Conservation (phyloP, 345 rosid species). For the Citrus unshiu region DNA sequence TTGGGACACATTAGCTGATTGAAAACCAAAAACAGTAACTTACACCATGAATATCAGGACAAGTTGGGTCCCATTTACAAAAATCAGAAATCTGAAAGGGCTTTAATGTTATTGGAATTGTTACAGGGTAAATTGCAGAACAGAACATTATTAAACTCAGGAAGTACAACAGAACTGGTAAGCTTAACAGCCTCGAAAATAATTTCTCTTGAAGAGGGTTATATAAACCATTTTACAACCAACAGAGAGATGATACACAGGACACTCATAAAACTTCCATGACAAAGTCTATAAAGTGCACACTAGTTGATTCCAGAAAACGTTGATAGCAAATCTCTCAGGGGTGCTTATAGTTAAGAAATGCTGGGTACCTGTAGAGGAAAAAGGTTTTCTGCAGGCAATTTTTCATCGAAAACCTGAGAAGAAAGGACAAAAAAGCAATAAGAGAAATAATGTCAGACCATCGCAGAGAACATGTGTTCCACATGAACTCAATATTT, state of each 20-base stretch:
- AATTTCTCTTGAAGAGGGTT: too few relatives aligned
- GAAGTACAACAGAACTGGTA: neutral
- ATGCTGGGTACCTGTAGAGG: conserved; percentile 71
- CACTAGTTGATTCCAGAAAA: neutral
- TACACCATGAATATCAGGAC: neutral
- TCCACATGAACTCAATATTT: conserved; percentile 2
- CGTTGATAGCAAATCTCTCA: neutral
- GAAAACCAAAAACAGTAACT: neutral
- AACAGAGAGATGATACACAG: neutral
- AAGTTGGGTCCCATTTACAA: neutral
- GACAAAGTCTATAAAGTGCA: neutral
- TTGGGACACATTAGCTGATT: neutral
- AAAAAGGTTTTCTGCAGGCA: conserved; percentile 82
- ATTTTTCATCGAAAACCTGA: conserved; percentile 86
- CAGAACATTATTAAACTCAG: neutral
- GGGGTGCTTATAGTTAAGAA: neutral
- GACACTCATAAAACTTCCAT: neutral
- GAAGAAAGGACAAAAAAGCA: conserved; percentile 10
- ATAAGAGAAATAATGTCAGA: neutral
- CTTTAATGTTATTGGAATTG: neutral
- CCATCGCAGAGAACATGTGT: neutral
- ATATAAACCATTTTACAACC: neutral
- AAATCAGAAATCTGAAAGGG: neutral
- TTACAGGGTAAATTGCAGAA: neutral
- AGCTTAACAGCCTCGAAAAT: neutral